phyloP scores from a whole-genome alignment of 257 asterid species.

The Thymus quinquecostatus region DNA sequence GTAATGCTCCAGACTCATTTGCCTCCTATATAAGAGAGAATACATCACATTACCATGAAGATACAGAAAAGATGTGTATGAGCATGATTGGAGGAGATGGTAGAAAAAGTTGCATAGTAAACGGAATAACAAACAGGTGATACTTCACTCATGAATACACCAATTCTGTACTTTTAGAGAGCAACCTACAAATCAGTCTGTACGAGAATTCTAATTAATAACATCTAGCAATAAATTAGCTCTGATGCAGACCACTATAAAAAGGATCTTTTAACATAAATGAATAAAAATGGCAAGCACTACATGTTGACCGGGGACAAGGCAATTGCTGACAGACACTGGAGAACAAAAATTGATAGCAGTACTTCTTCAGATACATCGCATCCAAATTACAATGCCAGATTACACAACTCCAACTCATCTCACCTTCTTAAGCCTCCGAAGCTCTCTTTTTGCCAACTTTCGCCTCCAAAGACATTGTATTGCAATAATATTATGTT shows the following conservation, averaged over 20 bases:
- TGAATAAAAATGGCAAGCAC: background rate
- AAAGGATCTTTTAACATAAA: constrained; percentile 10
- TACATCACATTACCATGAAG: background rate
- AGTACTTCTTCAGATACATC: background rate
- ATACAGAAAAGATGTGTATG: constrained; percentile 1
- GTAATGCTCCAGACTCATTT: constrained; percentile 96
- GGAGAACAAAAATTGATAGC: background rate
- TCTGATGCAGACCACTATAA: constrained; percentile 10
- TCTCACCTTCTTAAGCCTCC: constrained; percentile 88
- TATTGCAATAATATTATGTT: constrained; percentile 72
- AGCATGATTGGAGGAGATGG: constrained; percentile 24
- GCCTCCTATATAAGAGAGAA: constrained; percentile 69
- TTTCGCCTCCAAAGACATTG: constrained; percentile 97
- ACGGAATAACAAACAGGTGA: background rate
- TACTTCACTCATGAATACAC: constrained; percentile 11
- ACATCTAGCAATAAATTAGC: constrained; percentile 9
- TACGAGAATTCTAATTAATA: constrained; percentile 8
- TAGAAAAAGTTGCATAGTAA: constrained; percentile 20
- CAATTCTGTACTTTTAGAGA: constrained; percentile 14
- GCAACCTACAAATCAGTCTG: constrained; percentile 16
- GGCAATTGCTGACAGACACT: constrained; percentile 8
- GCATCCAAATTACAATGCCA: constrained; percentile 12
- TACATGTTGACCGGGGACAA: constrained; percentile 1
- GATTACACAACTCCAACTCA: constrained; percentile 4
- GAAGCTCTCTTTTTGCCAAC: constrained; percentile 82